Evolutionary conservation across 139 green algal genomes (phyloP), one percentile per base, ranked within the genome.

Genomic region (Ulvella scutata): DNA sequence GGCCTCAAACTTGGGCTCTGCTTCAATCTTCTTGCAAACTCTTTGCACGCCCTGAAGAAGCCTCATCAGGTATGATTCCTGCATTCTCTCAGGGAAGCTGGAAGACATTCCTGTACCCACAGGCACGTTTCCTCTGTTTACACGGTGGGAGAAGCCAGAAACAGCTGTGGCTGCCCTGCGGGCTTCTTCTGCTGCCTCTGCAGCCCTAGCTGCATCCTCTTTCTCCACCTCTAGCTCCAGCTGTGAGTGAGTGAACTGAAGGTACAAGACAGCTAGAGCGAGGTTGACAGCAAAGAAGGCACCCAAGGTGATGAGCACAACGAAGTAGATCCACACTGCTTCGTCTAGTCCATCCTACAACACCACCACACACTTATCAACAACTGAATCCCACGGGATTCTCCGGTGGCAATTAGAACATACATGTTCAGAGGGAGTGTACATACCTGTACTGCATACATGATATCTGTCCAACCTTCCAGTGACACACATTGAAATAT

Each of bases 401-500:
- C 17, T 1, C 40, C 40, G 17, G 21, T 59, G 40, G 21, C 17
- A n/a, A 67, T n/a, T 13, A 34, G 13, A 67, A 26, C 51, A 67
- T 67, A 67, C 9, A 67, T 23, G 31, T n/a, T n/a, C 17, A 59
- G 40, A 23, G 13, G 31, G 0, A 9, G n/a, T 9, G 17, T 9
- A 67, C 51, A 10, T 26, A 67, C 51, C 51, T 67, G 51, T n/a
- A 67, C 51, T 9, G 51, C 51, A 60, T 88, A 90, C 82, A 92
- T 88, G 3, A 85, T 38, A 43, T 82, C 76, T 77, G 76, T 74
- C 76, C 80, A 80, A 60, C 79, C 40, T 73, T 88, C 87, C 83
- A 88, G 73, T 77, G 72, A 87, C 36, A 96, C 88, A 75, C 78
- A 82, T 80, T 92, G 87, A 76, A 96, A 91, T 38, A 96, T 90